These are phyloP conservation scores for Taiwanofungus camphoratus DNA, from an alignment of 1,284 basidiomycete genomes.

Conservation along the genomic window DNA sequence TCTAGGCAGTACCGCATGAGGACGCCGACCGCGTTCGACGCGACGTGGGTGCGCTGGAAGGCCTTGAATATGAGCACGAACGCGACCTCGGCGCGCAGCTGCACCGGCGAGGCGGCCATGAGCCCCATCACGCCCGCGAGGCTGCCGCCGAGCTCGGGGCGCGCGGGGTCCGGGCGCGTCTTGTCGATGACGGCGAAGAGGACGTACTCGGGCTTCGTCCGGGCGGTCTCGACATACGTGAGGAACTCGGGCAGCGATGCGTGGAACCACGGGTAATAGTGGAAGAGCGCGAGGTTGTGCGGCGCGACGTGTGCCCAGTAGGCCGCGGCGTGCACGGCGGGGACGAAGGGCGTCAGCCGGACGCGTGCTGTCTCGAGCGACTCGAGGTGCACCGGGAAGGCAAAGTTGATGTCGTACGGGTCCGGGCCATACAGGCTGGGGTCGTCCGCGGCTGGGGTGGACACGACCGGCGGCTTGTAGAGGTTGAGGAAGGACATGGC, in stretches of 20 bases:
- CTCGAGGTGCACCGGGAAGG: constrained; percentile 7
- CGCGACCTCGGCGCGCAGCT: constrained; percentile 46
- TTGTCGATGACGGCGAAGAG: constrained; percentile 48
- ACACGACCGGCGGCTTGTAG: neutral
- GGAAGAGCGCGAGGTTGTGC: constrained; percentile 12
- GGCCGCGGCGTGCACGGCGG: constrained; percentile 13
- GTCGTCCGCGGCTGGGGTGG: neutral
- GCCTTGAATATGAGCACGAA: constrained; percentile 44
- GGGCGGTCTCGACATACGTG: constrained; percentile 31
- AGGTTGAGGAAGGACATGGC: neutral
- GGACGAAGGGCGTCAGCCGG: constrained; percentile 19
- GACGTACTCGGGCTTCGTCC: constrained; percentile 26
- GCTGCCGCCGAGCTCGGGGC: constrained; percentile 10
- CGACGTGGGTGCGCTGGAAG: constrained; percentile 63
- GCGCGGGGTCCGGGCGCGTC: constrained; percentile 20
- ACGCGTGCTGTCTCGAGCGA: constrained; percentile 12
- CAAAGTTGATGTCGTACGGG: constrained; percentile 13
- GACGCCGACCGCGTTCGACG: constrained; percentile 54
- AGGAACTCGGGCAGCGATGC: constrained; percentile 15
- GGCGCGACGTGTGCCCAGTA: constrained; percentile 16
- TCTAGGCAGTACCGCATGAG: constrained; percentile 54
- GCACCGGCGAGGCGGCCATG: constrained; percentile 32
- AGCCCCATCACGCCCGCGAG: constrained; percentile 40
- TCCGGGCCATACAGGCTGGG: constrained; percentile 1
- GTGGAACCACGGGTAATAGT: constrained; percentile 14